Evolutionary conservation across 495 filamentous ascomycete species (phyloP), one percentile per base, ranked within the genome.

Genomic region (Aspergillus saccharolyticus): DNA sequence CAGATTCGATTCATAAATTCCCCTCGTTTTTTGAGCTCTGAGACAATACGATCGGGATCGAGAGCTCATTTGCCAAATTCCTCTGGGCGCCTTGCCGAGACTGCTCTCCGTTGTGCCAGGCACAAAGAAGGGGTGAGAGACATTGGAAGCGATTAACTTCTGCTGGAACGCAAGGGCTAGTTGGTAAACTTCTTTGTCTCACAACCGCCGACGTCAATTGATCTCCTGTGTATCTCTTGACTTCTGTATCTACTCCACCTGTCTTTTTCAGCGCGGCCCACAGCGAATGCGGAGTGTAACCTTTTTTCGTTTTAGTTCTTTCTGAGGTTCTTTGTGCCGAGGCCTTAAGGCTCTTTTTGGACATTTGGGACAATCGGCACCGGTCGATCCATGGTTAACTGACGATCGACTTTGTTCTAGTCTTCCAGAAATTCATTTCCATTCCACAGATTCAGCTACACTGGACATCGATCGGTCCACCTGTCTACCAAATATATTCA

Each of bases 361-460:
- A 48, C 44, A 2, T 15, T 39, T 3, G 25, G 25, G 25, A 28
- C n/a, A 28, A 28, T 28, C 25, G 25, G 25, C 25, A 9, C 25
- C 25, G 25, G 9, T 28, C 47, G 62, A 60, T 50, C 63, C 59
- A 56, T 60, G 59, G 63, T 62, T 65, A 47, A 44, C 52, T 19
- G 16, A 53, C 53, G 58, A 46, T 39, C 33, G 2, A 39, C 10
- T 8, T 39, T 39, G 25, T 10, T 50, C 8, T 44, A 56, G 42
- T 43, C 30, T 43, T 55, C 51, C 25, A 52, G 33, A 54, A 48
- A 18, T 45, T 44, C 43, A 43, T 3, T 42, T 21, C 18, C 12
- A 55, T 54, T 30, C 47, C 54, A 25, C 48, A 45, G 57, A 21
- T 43, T 25, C 46, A 39, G 47, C 52, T 42, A 33, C 42, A 50